Evolutionary conservation across 257 asterid species (phyloP).

Genomic region (Knoxia roxburghii): DNA sequence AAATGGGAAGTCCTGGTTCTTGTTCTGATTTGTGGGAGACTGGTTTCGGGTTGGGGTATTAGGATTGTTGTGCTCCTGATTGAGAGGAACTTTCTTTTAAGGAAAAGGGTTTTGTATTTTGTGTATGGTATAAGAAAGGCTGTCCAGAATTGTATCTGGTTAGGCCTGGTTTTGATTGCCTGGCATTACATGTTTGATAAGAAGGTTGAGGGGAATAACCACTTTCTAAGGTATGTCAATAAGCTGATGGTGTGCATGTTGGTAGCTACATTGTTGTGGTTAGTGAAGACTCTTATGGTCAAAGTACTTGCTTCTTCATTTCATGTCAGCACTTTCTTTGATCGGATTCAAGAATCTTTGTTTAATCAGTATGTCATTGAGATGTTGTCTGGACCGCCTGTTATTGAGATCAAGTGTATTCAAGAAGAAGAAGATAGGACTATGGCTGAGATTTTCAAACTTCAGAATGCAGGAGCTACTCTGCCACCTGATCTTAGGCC

Average conservation of each 20-base stretch:
- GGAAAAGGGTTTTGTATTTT: constrained; percentile 72
- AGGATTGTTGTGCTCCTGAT: constrained; percentile 55
- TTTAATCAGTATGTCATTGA: constrained; percentile 83
- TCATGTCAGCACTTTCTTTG: constrained; percentile 94
- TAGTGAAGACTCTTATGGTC: constrained; percentile 85
- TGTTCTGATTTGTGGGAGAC: constrained; percentile 72
- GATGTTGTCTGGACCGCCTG: constrained; percentile 71
- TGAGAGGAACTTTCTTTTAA: constrained; percentile 72
- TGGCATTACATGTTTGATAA: constrained; percentile 79
- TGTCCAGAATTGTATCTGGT: constrained; percentile 87
- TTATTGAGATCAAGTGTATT: constrained; percentile 42
- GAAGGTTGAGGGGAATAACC: constrained; percentile 41
- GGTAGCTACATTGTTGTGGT: constrained; percentile 64
- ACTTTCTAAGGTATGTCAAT: constrained; percentile 51
- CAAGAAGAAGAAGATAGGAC: constrained; percentile 69
- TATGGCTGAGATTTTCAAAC: constrained; percentile 55
- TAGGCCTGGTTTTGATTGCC: constrained; percentile 68
- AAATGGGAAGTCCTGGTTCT: constrained; percentile 78
- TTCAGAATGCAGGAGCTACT: constrained; percentile 72
- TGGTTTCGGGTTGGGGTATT: constrained; percentile 84
- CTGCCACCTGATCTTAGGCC: constrained; percentile 63
- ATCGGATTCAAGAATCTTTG: constrained; percentile 76
- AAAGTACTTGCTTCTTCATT: constrained; percentile 89
- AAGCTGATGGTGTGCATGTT: constrained; percentile 69
- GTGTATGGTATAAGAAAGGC: constrained; percentile 76